Percentiles rank a stretch among this genome's conserved stretches.
These are phyloP conservation scores for Dothistroma septosporum DNA, from an alignment of 2,329 filamentous ascomycete genomes.

Conservation along the genomic window DNA sequence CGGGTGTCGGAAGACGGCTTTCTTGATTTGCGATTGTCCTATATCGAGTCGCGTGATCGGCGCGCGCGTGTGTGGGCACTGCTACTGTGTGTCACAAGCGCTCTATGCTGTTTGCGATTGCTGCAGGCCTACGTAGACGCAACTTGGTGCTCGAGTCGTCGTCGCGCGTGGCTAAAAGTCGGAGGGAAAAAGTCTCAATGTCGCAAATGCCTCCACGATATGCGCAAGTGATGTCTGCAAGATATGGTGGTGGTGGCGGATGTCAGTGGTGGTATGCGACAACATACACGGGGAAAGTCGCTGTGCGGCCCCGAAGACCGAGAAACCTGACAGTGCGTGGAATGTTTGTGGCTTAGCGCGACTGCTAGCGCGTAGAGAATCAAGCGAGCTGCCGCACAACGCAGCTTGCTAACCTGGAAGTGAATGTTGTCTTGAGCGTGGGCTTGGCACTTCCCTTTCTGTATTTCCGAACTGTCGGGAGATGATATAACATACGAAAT, in stretches of 20 bases:
- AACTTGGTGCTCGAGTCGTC: neutral
- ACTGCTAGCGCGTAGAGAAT: neutral
- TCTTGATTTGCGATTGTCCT: too few species aligned
- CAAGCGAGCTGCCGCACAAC: neutral
- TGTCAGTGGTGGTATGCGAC: neutral
- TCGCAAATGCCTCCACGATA: neutral
- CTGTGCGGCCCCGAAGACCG: neutral
- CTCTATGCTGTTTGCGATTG: neutral
- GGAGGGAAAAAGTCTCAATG: neutral
- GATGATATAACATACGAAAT: neutral
- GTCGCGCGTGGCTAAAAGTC: neutral
- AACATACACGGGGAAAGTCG: neutral
- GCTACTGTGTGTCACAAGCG: neutral
- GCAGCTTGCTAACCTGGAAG: neutral
- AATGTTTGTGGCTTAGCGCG: neutral
- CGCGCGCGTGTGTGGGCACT: too few species aligned
- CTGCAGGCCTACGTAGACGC: neutral
- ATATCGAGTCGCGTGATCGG: too few species aligned
- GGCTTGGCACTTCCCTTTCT: neutral
- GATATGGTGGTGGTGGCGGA: neutral
- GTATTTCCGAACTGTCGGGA: neutral
- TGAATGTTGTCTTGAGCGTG: neutral
- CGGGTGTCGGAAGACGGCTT: too few species aligned
- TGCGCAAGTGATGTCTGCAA: neutral
- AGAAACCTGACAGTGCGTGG: neutral